Evolutionary conservation across 345 rosid species (phyloP), one percentile per base, ranked within the genome.

Genomic region (Microthlaspi erraticum): DNA sequence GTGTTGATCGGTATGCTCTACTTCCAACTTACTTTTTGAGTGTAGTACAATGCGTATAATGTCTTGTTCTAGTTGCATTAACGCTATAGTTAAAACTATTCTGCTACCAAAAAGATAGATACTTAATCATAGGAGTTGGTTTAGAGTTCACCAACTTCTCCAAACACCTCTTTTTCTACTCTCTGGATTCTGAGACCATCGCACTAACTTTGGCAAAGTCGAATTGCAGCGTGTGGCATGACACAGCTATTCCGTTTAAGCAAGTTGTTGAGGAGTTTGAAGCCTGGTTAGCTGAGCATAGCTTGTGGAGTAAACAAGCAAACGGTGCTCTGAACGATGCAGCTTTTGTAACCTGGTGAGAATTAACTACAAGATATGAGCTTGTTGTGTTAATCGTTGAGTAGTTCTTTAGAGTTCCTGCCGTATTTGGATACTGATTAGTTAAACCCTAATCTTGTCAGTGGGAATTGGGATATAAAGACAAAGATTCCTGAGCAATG

Each of bases 391-490:
- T 9, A 63, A 54, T 49, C 33, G 5, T 26, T 32, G 26, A 45
- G 43, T 60, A n/a, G n/a, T 26, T 51, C 48, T 51, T 42, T n/a
- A 50, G 8, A 72, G 60, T 6, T 50, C 12, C 9, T 66, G 33
- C 39, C 32, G 41, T 50, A n/a, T 52, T 68, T 39, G 38, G 45
- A 29, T 68, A 60, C 36, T 75, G 56, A 75, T 61, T 16, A 37
- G 39, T 50, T 32, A 26, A 12, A 33, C 73, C 73, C 51, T 75
- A 13, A 39, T 74, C 68, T 8, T 73, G 34, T 63, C 74, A 93
- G 98, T 79, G 97, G 98, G 58, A 90, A 93, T 51, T 93, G 97
- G 98, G 98, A 93, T 82, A 72, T 93, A 86, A 93, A 93, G 80
- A 87, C 98, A 38, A 82, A 87, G 80, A 71, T 93, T 19, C 98